phyloP scores from a whole-genome alignment of 495 filamentous ascomycete genomes.

The Tuber melanosporum region DNA sequence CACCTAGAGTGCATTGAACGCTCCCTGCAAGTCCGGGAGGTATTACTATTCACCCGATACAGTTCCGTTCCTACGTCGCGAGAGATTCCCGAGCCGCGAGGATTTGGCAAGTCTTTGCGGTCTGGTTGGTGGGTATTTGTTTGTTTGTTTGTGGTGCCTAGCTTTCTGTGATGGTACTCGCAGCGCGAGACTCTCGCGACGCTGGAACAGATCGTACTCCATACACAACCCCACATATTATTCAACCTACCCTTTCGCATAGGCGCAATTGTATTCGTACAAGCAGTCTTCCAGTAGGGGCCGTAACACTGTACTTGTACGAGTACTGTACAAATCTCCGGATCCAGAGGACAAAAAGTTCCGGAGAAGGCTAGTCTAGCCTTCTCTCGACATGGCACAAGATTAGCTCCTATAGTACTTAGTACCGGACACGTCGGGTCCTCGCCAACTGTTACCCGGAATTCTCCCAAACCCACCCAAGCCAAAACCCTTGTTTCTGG shows the following conservation, averaged over 20 bases:
- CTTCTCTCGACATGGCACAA: neutral
- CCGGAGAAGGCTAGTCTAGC: neutral
- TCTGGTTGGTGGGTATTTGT: too few species aligned
- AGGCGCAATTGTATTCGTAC: neutral
- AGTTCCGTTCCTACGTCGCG: too few species aligned
- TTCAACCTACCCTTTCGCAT: neutral
- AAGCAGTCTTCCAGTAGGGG: too few species aligned
- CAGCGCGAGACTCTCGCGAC: too few species aligned
- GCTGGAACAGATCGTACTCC: neutral
- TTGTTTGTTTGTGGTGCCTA: too few species aligned
- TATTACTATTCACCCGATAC: neutral
- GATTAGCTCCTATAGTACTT: neutral
- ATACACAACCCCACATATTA: neutral
- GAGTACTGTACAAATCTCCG: neutral
- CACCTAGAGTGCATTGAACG: neutral
- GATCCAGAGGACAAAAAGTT: neutral
- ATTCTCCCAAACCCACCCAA: too few species aligned
- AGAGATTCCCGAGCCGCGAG: too few species aligned
- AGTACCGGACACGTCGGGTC: neutral
- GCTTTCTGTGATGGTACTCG: too few species aligned
- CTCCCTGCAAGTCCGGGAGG: neutral
- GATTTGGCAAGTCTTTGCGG: too few species aligned
- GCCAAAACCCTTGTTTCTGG: too few species aligned
- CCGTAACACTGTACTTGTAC: too few species aligned
- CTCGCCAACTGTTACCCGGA: too few species aligned